Conservation (phyloP, 179 eudicot species). For the Beta corolliflora region DNA sequence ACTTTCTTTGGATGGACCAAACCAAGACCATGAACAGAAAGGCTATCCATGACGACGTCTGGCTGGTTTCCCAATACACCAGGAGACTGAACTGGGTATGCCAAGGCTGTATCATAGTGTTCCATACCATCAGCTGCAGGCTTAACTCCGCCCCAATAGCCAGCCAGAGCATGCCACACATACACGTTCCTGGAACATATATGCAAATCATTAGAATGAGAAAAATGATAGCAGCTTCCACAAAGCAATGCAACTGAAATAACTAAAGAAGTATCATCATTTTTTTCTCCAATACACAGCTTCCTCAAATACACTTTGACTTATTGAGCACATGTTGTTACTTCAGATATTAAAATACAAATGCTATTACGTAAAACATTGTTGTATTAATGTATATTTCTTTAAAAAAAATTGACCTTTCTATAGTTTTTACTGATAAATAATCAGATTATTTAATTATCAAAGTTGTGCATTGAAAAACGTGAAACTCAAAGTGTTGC, state of each 20-base stretch:
- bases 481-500: too few species aligned
- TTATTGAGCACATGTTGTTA: too few species aligned
- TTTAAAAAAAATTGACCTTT: too few species aligned
- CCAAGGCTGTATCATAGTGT: conserved; percentile 76
- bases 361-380: too few species aligned
- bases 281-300: not conserved
- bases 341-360: too few species aligned
- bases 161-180: conserved; percentile 97
- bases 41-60: conserved; percentile 89
- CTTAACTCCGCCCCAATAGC: conserved; percentile 97
- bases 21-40: conserved; percentile 80
- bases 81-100: conserved; percentile 89
- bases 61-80: conserved; percentile 88
- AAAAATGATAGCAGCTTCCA: not conserved
- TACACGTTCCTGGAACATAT: conserved; percentile 60
- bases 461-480: too few species aligned
- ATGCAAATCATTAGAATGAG: conserved; percentile 1
- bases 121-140: conserved; percentile 88
- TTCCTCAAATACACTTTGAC: not conserved
- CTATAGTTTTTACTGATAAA: too few species aligned
- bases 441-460: too few species aligned
- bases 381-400: too few species aligned
- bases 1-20: conserved; percentile 86
- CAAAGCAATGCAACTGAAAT: not conserved
- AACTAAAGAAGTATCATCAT: too few species aligned